phyloP scores from a whole-genome alignment of 805 yeast species.

The Debaryomyces hansenii region DNA sequence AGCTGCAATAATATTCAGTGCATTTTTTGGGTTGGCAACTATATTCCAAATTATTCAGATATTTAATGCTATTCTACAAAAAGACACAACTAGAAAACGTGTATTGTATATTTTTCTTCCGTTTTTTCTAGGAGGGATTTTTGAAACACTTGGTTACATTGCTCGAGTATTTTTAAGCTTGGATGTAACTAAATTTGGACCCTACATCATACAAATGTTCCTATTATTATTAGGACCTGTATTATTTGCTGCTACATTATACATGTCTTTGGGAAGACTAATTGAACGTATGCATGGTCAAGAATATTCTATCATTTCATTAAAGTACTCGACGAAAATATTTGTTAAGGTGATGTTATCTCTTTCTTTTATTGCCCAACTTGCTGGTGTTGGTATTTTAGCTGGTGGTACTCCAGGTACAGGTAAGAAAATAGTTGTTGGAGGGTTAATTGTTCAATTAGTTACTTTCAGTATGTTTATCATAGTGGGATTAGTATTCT shows the following conservation, averaged over 20 bases:
- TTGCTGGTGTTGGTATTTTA: constrained; percentile 33
- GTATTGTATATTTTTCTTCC: constrained; percentile 10
- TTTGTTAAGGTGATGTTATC: constrained; percentile 33
- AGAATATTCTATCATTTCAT: constrained; percentile 15
- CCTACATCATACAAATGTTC: constrained; percentile 25
- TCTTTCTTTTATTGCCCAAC: constrained; percentile 29
- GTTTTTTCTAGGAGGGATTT: constrained; percentile 19
- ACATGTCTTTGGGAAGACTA: constrained; percentile 29
- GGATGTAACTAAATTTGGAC: constrained; percentile 9
- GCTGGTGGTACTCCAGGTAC: constrained; percentile 5
- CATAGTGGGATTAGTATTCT: constrained; percentile 14
- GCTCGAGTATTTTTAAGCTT: constrained; percentile 17
- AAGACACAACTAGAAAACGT: background rate
- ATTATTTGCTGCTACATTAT: constrained; percentile 28
- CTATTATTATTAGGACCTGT: constrained; percentile 30
- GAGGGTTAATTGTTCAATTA: constrained; percentile 30
- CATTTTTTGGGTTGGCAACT: background rate
- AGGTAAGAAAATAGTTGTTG: constrained; percentile 23
- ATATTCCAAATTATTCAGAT: background rate
- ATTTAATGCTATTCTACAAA: background rate
- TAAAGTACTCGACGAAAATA: constrained; percentile 20
- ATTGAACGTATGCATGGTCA: constrained; percentile 15
- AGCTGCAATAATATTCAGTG: constrained; percentile 4
- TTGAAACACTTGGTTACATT: constrained; percentile 25
- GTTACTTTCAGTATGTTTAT: constrained; percentile 27